Evolutionary conservation across 352 stramenopile species (phyloP), one percentile per base, ranked within the genome.

Genomic region (Blastocystis sp.): DNA sequence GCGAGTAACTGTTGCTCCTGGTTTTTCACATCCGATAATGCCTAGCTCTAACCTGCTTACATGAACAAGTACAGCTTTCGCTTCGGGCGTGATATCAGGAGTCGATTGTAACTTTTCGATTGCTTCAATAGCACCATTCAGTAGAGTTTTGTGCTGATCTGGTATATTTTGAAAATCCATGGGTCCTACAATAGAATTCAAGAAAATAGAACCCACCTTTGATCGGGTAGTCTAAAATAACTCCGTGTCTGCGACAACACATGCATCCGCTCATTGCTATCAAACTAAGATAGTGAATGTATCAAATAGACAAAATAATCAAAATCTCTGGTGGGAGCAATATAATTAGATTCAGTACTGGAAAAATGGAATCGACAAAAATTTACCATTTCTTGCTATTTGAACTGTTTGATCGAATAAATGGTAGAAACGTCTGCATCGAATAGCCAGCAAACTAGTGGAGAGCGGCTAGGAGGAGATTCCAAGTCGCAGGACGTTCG

Each of bases 401-500:
- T 59, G 11, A 59, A 13, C 20, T 59, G 50, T n/a, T 59, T 59
- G 50, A 59, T 18, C 41, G 13, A 50, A 50, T 26, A 39, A 16
- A 81, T 81, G 70, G 63, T 53, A 20, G 64, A 78, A 88, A 79
- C 7, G 26, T 24, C 43, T 11, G 20, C 39, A 24, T 54, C 53
- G 16, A 53, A 37, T 24, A 88, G 50, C 63, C 16, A 53, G 39
- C 56, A 88, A 39, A 50, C 18, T 41, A 90, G 66, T 41, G 62
- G 68, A 56, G 82, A 90, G 30, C 41, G 20, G 2, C 37, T 90
- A 16, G 73, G 26, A 39, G 62, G 18, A 16, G 63, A 87, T 90
- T 93, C 95, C 91, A 99, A 99, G 92, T 95, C 98, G 87, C 98
- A 98, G 91, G 97, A 99, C 92, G 96, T 99, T 90, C 95, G 97